Conservation (phyloP, 331 rosid species). For the Dryas integrifolia region DNA sequence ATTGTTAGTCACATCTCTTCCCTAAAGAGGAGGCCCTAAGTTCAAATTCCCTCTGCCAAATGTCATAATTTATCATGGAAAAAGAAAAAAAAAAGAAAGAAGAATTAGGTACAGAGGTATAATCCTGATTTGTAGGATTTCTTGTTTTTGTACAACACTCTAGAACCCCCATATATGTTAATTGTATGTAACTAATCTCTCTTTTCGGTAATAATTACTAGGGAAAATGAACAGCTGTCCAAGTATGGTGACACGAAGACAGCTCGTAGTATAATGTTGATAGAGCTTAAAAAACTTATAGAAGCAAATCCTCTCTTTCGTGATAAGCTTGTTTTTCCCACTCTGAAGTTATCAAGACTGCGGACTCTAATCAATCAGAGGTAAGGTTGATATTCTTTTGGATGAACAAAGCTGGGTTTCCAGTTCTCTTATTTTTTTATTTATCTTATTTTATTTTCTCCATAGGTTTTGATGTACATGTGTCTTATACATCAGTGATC, state of each 20-base stretch:
- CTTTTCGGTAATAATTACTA: conserved; percentile 31
- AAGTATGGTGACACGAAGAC: conserved; percentile 84
- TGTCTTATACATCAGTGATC: background rate
- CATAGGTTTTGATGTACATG: background rate
- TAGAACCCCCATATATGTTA: background rate
- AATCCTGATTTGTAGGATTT: background rate
- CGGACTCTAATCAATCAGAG: conserved; percentile 85
- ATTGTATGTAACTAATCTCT: conserved; percentile 4
- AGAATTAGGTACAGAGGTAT: background rate
- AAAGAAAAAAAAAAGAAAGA: background rate
- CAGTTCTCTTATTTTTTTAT: background rate
- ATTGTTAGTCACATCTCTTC: no score
- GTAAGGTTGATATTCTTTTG: conserved; percentile 35
- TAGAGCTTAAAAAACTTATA: conserved; percentile 76
- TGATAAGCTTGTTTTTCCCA: conserved; percentile 74
- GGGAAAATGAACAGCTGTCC: conserved; percentile 86
- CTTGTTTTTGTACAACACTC: background rate
- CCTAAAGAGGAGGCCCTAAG: background rate
- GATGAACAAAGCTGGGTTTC: conserved; percentile 17
- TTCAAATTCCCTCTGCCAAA: background rate
- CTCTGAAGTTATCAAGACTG: conserved; percentile 66
- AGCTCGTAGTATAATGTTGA: conserved; percentile 80
- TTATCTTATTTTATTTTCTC: background rate
- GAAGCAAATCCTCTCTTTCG: conserved; percentile 87
- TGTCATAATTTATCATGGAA: background rate